A percentile compares a stretch with the other conserved stretches of the same genome.
Evolutionary conservation across 2,329 filamentous ascomycete species (phyloP).

Genomic region (Colletotrichum tamarilloi): DNA sequence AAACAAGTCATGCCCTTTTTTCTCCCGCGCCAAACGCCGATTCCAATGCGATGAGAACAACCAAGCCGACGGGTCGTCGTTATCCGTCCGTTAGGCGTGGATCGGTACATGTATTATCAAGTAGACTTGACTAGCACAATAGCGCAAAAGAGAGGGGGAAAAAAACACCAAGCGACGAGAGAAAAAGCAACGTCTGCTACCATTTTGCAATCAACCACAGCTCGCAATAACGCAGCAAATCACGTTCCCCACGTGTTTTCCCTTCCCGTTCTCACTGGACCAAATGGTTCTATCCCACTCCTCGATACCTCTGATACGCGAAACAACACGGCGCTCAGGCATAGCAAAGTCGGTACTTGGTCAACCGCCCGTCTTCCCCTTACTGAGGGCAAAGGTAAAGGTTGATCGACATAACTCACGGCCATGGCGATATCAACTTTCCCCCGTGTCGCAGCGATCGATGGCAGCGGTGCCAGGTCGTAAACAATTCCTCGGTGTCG

Average conservation of each 20-base stretch:
- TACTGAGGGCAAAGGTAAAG: too few relatives aligned
- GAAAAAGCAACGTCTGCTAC: not conserved
- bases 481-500: not conserved
- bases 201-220: not conserved
- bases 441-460: not conserved
- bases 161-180: too few relatives aligned
- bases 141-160: too few relatives aligned
- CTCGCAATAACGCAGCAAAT: not conserved
- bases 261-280: not conserved
- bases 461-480: too few relatives aligned
- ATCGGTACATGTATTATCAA: too few relatives aligned
- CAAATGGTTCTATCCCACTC: not conserved
- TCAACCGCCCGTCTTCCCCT: too few relatives aligned
- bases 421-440: not conserved
- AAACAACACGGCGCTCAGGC: not conserved
- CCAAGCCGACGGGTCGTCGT: too few relatives aligned
- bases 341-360: not conserved
- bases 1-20: too few relatives aligned
- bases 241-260: not conserved
- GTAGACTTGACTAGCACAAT: too few relatives aligned
- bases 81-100: too few relatives aligned
- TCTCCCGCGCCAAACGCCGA: too few relatives aligned
- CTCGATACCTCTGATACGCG: not conserved
- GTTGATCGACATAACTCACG: not conserved
- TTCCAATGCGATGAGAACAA: too few relatives aligned